phyloP scores from a whole-genome alignment of 2,329 filamentous ascomycete genomes.

The Nigrospora oryzae region DNA sequence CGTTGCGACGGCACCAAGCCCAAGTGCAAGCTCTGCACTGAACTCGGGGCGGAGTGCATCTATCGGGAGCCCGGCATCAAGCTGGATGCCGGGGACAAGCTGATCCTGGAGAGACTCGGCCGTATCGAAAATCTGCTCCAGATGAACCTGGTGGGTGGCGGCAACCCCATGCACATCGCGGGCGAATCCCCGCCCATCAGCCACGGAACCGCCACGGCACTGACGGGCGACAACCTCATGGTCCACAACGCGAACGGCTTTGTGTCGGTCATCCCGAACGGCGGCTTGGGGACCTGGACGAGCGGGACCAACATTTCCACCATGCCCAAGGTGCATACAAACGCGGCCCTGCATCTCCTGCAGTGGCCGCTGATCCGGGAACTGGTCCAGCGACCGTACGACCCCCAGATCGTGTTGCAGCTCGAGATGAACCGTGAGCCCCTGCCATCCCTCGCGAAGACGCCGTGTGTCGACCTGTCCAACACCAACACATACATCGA shows the following conservation, averaged over 20 bases:
- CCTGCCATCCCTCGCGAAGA: slow-evolving; percentile 57
- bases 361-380: slow-evolving; percentile 77
- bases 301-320: slow-evolving; percentile 65
- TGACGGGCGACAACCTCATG: slow-evolving; percentile 50
- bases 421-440: slow-evolving; percentile 74
- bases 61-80: slow-evolving; percentile 84
- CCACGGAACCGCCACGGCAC: slow-evolving; percentile 43
- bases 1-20: slow-evolving; percentile 72
- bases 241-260: slow-evolving; percentile 36
- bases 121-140: slow-evolving; percentile 76
- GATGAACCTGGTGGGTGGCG: slow-evolving; percentile 48
- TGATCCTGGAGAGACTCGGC: slow-evolving; percentile 70
- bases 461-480: slow-evolving; percentile 60
- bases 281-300: slow-evolving; percentile 66
- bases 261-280: slow-evolving; percentile 48
- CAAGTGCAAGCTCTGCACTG: slow-evolving; percentile 77
- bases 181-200: slow-evolving; percentile 58
- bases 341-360: slow-evolving; percentile 67
- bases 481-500: slow-evolving; percentile 69
- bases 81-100: slow-evolving; percentile 76
- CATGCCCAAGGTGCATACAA: slow-evolving; percentile 80
- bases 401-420: slow-evolving; percentile 73
- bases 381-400: slow-evolving; percentile 67
- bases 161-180: slow-evolving; percentile 44
- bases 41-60: slow-evolving; percentile 73